Base-by-base conservation (phyloP, 768 basidiomycete species). In the Multifurca ochricompacta region DNA sequence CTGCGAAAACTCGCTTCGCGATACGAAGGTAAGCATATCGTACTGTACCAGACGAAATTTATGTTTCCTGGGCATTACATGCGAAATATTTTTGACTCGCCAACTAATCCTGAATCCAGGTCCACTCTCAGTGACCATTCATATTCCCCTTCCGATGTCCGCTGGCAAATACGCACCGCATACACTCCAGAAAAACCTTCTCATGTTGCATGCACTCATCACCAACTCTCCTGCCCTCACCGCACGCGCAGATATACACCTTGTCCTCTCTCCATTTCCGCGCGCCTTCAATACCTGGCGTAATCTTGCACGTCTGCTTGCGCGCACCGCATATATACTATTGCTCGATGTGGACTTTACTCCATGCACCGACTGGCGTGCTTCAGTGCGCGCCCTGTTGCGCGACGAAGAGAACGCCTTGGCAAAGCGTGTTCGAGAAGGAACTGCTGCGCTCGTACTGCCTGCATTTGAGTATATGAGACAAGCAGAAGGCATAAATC, bases 281-380 rank as follows among this genome's bases (percentile, higher is more conserved):
- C 56, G 61, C 35, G 68, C 69, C 43, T 85, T 94, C 74, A 94
- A 94, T 68, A 82, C 87, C 21, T 93, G 90, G 87, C 77, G 91
- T 31, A 93, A 93, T 66, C 78, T 83, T 39, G 91, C 91, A 3
- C 81, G 91, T 37, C 72, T 90, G 47, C 89, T 91, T 63, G 84
- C 90, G 4, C 78, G 88, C 13, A 91, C 91, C 7, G 79, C 86
- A 59, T 89, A 80, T 61, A 79, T 92, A 53, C 87, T 93, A 82
- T 87, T 92, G 83, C 81, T 93, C 48, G 92, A 94, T 66, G 84
- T 93, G 57, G 91, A 93, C 67, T 92, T 94, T 67, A 83, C 78
- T 30, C 68, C 87, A 10, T 91, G 90, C 66, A 91, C 91, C 43
- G 81, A 89, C 70, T 88, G 91, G 67, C 77, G 85, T 53, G 65